Percentiles rank a stretch among this genome's conserved stretches.
phyloP scores from a whole-genome alignment of 495 filamentous ascomycete genomes.

The Penicillium coffeae region DNA sequence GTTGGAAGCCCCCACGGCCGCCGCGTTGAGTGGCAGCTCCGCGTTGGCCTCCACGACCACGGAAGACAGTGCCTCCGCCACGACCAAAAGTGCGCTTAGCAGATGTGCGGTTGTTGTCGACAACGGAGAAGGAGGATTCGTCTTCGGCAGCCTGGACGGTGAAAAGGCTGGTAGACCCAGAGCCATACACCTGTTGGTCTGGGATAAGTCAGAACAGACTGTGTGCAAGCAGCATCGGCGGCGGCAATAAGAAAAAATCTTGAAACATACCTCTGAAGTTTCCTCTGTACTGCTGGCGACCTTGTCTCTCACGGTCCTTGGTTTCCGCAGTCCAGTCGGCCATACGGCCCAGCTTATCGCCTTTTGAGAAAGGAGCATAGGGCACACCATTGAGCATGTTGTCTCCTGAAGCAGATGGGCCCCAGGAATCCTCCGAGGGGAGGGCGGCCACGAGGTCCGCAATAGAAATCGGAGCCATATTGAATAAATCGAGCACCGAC shows the following conservation, averaged over 20 bases:
- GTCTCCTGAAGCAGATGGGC: slow-evolving; percentile 72
- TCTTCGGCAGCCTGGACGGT: slow-evolving; percentile 88
- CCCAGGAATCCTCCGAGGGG: slow-evolving; percentile 73
- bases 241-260: slow-evolving; percentile 10
- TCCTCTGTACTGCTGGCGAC: slow-evolving; percentile 81
- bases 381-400: slow-evolving; percentile 90
- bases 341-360: slow-evolving; percentile 98
- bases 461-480: slow-evolving; percentile 56
- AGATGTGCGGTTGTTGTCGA: slow-evolving; percentile 85
- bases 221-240: too few relatives aligned
- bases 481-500: slow-evolving; percentile 17
- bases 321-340: slow-evolving; percentile 96
- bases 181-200: slow-evolving; percentile 98
- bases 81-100: slow-evolving; percentile 83
- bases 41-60: slow-evolving; percentile 69
- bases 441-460: slow-evolving; percentile 57
- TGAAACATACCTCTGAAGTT: slow-evolving; percentile 76
- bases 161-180: slow-evolving; percentile 81
- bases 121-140: slow-evolving; percentile 95
- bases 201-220: too few relatives aligned
- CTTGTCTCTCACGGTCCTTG: slow-evolving; percentile 78
- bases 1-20: slow-evolving; percentile 61
- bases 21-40: slow-evolving; percentile 49
- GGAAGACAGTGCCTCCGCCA: slow-evolving; percentile 80
- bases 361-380: slow-evolving; percentile 96